These are phyloP conservation scores for Telopea speciosissima DNA, from an alignment of 177 flowering plant genomes.

Conservation along the genomic window DNA sequence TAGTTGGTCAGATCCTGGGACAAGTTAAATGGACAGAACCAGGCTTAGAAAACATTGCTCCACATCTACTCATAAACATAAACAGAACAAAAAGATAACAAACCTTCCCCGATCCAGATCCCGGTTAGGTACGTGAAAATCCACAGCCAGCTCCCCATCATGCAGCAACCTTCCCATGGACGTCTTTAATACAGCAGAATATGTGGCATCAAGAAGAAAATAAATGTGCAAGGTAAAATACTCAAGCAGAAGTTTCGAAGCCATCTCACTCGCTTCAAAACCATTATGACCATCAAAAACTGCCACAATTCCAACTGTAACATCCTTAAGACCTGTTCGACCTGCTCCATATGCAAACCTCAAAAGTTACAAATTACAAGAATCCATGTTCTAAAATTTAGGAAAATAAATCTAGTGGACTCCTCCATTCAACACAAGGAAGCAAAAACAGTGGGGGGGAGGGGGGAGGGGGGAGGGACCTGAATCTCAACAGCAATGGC, in stretches of 20 bases:
- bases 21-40: too few species aligned
- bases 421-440: background rate
- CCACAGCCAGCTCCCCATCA: slow-evolving; percentile 28
- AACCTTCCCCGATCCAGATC: slow-evolving; percentile 49
- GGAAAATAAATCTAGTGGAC: background rate
- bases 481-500: too few species aligned
- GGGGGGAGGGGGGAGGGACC: too few species aligned
- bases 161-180: slow-evolving; percentile 32
- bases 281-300: slow-evolving; percentile 99
- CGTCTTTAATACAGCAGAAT: slow-evolving; percentile 49
- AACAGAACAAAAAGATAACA: background rate
- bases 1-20: too few species aligned
- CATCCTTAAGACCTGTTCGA: slow-evolving; percentile 47
- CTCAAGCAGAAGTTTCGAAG: slow-evolving; percentile 80
- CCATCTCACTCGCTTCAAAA: slow-evolving; percentile 97
- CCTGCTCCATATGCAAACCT: slow-evolving; percentile 39
- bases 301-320: slow-evolving; percentile 66
- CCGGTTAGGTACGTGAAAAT: slow-evolving; percentile 33
- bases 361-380: background rate
- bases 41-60: background rate
- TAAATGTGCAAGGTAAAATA: slow-evolving; percentile 75
- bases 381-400: background rate
- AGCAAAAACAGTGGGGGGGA: background rate
- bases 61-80: background rate
- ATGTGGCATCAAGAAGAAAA: slow-evolving; percentile 84